Conservation (phyloP, 2,329 filamentous ascomycete species). For the Botrytis paeoniae region DNA sequence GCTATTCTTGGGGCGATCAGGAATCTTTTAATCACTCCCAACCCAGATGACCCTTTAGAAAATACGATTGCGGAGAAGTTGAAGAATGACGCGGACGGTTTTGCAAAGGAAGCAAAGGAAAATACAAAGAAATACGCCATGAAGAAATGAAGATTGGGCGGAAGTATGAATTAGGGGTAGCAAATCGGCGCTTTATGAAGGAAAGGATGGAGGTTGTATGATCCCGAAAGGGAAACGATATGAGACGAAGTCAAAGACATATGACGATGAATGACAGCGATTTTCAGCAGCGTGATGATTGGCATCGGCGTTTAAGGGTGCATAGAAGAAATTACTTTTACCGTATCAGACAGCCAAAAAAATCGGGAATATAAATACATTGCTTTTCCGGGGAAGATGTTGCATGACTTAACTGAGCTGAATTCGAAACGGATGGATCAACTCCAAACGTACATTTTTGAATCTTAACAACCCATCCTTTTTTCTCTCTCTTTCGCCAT, state of each 20-base stretch:
- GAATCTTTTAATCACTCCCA: constrained; percentile 62
- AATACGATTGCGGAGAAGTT: constrained; percentile 65
- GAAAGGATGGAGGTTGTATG: not conserved
- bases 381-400: constrained; percentile 3
- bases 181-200: not conserved
- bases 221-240: not conserved
- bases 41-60: constrained; percentile 71
- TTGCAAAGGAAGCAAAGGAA: constrained; percentile 63
- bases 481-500: not conserved
- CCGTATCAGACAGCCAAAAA: not conserved
- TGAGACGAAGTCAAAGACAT: not conserved
- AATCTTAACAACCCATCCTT: no score
- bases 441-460: not conserved
- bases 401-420: not conserved
- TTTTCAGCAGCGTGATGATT: not conserved
- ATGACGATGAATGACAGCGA: constrained; percentile 2
- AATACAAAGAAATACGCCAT: constrained; percentile 66
- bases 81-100: constrained; percentile 59
- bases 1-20: constrained; percentile 64
- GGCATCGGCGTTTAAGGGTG: constrained; percentile 2
- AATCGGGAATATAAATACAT: not conserved
- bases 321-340: constrained; percentile 14
- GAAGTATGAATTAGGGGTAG: not conserved
- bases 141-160: constrained; percentile 8
- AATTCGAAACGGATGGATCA: constrained; percentile 2